These are phyloP conservation scores for Phytopythium vexans DNA, from an alignment of 352 stramenopile species.

Conservation along the genomic window DNA sequence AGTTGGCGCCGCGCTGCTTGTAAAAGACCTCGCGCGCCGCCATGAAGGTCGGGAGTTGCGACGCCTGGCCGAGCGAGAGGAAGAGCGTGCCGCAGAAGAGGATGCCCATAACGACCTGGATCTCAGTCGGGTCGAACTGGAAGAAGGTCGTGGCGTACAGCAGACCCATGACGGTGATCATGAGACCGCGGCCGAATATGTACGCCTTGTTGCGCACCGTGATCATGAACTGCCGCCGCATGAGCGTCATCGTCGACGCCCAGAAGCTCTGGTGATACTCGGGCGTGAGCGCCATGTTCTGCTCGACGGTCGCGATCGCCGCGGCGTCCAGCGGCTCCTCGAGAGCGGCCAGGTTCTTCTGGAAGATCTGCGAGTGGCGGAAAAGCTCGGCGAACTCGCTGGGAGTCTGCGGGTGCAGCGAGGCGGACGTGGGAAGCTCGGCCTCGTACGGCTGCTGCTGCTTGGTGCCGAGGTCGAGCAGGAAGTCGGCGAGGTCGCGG, in stretches of 20 bases:
- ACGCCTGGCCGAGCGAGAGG: slow-evolving; percentile 13
- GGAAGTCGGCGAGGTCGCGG: slow-evolving; percentile 89
- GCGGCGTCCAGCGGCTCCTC: slow-evolving; percentile 82
- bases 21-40: slow-evolving; percentile 44
- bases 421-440: slow-evolving; percentile 2
- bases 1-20: slow-evolving; percentile 51
- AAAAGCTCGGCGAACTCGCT: slow-evolving; percentile 47
- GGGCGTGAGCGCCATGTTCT: slow-evolving; percentile 26
- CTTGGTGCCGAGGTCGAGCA: slow-evolving; percentile 57
- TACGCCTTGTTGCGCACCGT: slow-evolving; percentile 51
- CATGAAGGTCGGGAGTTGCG: slow-evolving; percentile 52
- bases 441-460: slow-evolving; percentile 23
- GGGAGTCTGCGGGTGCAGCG: slow-evolving; percentile 13
- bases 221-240: slow-evolving; percentile 64
- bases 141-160: slow-evolving; percentile 27
- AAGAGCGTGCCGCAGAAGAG: slow-evolving; percentile 75
- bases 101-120: slow-evolving; percentile 65
- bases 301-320: slow-evolving; percentile 70
- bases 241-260: slow-evolving; percentile 18
- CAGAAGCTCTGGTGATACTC: slow-evolving; percentile 18
- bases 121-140: slow-evolving; percentile 21
- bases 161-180: slow-evolving; percentile 44
- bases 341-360: slow-evolving; percentile 56
- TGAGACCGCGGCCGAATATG: slow-evolving; percentile 32
- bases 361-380: slow-evolving; percentile 29